These are phyloP conservation scores for Leccinum subspadiceum DNA, from an alignment of 1,284 basidiomycete species.

Conservation along the genomic window DNA sequence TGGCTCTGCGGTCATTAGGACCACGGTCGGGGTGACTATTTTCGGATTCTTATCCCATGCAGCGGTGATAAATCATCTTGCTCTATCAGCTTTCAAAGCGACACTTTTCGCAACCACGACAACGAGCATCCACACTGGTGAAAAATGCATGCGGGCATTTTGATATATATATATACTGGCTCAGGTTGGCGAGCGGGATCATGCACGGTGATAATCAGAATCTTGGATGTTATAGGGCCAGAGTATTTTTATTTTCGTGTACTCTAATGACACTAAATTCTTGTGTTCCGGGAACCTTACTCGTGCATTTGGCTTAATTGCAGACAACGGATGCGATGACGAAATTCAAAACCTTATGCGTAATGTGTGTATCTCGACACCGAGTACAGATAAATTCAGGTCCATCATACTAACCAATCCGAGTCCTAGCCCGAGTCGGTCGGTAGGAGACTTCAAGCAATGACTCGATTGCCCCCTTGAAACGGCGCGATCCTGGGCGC, in stretches of 20 bases:
- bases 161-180: background rate
- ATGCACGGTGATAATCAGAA: background rate
- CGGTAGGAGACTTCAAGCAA: background rate
- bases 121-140: constrained; percentile 5
- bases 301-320: constrained; percentile 32
- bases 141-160: constrained; percentile 5
- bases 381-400: constrained; percentile 31
- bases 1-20: constrained; percentile 50
- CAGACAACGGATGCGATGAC: constrained; percentile 10
- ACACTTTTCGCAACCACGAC: constrained; percentile 13
- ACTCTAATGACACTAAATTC: constrained; percentile 14
- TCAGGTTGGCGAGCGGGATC: background rate
- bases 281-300: constrained; percentile 14
- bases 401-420: constrained; percentile 3
- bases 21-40: constrained; percentile 39
- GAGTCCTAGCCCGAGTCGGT: background rate
- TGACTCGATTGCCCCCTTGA: background rate
- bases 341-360: constrained; percentile 17
- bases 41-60: constrained; percentile 15
- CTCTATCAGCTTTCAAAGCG: constrained; percentile 16
- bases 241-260: constrained; percentile 14
- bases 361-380: constrained; percentile 19
- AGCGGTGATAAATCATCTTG: constrained; percentile 27
- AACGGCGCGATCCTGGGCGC: constrained; percentile 6
- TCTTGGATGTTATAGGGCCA: background rate